A percentile compares a stretch with the other conserved stretches of the same genome.
These are phyloP conservation scores for Amanita brunnescens DNA, from an alignment of 768 basidiomycete species.

Conservation along the genomic window DNA sequence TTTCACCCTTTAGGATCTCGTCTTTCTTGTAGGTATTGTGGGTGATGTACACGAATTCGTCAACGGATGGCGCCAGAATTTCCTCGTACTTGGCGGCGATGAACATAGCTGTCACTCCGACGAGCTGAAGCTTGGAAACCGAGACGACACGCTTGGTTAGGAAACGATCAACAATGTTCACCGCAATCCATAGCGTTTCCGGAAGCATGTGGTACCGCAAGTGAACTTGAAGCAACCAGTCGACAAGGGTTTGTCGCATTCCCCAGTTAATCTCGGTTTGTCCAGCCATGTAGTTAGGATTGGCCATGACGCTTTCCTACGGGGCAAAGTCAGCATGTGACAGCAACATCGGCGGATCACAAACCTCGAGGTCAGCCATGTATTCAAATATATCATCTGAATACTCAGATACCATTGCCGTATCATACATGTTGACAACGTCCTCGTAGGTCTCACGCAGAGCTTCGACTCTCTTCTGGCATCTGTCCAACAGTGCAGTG, in stretches of 20 bases:
- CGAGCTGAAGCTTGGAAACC: constrained; percentile 86
- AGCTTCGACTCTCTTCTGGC: constrained; percentile 53
- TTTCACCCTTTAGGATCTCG: constrained; percentile 96
- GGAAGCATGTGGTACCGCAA: constrained; percentile 98
- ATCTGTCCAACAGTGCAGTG: constrained; percentile 49
- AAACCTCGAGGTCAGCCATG: constrained; percentile 89
- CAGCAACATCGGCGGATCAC: constrained; percentile 15
- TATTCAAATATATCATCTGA: constrained; percentile 97
- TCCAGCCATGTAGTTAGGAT: constrained; percentile 85
- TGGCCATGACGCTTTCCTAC: constrained; percentile 84
- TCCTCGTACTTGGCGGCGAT: constrained; percentile 99
- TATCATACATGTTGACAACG: constrained; percentile 67
- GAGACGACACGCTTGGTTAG: constrained; percentile 83
- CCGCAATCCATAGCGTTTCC: constrained; percentile 97
- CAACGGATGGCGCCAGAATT: constrained; percentile 91
- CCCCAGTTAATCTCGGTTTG: constrained; percentile 90
- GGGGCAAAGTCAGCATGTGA: constrained; percentile 13
- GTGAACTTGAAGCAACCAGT: constrained; percentile 98
- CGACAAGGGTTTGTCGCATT: constrained; percentile 94
- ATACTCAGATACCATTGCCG: constrained; percentile 97
- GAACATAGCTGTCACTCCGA: constrained; percentile 98
- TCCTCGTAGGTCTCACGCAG: constrained; percentile 67
- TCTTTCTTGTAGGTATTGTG: constrained; percentile 91
- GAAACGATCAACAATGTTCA: constrained; percentile 95
- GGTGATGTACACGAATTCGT: constrained; percentile 99